Percentiles rank a stretch among this genome's conserved stretches.
Conservation (phyloP, 2,329 filamentous ascomycete species). For the Neofusicoccum parvum region DNA sequence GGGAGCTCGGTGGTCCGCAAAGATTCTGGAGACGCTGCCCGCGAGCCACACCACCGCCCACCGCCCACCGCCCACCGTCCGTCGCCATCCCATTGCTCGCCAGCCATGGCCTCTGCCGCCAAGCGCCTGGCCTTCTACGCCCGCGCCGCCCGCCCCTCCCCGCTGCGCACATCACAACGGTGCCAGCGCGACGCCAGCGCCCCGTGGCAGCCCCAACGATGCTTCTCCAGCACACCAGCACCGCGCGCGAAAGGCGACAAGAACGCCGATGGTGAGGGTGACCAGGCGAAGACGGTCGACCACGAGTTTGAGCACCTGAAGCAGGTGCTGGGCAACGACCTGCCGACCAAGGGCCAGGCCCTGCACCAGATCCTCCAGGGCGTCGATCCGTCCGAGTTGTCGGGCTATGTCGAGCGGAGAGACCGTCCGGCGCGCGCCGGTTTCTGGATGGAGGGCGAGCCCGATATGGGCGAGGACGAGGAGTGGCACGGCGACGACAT, state of each 20-base stretch:
- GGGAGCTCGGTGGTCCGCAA: constrained; percentile 10
- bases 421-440: constrained; percentile 22
- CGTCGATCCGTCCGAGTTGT: background rate
- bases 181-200: background rate
- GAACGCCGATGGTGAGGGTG: constrained; percentile 5
- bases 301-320: constrained; percentile 17
- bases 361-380: constrained; percentile 1
- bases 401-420: background rate
- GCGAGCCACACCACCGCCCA: constrained; percentile 11
- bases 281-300: background rate
- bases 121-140: constrained; percentile 20
- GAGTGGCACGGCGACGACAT: constrained; percentile 73
- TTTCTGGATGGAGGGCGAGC: constrained; percentile 41
- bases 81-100: constrained; percentile 1
- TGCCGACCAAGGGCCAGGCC: constrained; percentile 11
- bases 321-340: constrained; percentile 13
- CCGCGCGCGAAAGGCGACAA: constrained; percentile 15
- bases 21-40: constrained; percentile 14
- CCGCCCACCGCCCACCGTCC: background rate
- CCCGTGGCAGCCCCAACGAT: constrained; percentile 11
- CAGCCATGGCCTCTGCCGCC: constrained; percentile 19
- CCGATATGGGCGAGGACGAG: constrained; percentile 29
- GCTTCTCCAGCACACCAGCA: constrained; percentile 13
- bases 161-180: background rate
- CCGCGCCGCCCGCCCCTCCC: background rate